Conservation (phyloP, 208 protist species). For the Acanthamoeba royreba region DNA sequence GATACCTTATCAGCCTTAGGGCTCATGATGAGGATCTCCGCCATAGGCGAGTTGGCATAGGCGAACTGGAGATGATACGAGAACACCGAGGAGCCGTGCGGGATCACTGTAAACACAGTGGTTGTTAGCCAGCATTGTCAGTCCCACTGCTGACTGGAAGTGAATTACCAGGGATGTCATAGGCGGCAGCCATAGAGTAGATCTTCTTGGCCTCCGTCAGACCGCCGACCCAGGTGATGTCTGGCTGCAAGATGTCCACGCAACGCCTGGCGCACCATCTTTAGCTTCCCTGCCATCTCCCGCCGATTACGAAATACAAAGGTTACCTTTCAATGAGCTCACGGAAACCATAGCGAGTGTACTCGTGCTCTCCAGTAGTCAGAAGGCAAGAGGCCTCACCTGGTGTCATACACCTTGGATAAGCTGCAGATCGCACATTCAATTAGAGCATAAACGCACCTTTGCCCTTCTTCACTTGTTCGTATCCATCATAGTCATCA, state of each 20-base stretch:
- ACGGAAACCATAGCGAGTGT: slow-evolving; percentile 73
- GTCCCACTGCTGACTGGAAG: not conserved
- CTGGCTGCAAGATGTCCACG: slow-evolving; percentile 70
- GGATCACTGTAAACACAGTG: slow-evolving; percentile 49
- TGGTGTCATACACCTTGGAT: not conserved
- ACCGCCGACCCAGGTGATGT: slow-evolving; percentile 71
- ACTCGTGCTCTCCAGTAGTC: slow-evolving; percentile 71
- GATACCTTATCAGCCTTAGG: slow-evolving; percentile 61
- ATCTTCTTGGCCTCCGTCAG: slow-evolving; percentile 67
- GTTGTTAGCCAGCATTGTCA: no score
- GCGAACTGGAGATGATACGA: slow-evolving; percentile 75
- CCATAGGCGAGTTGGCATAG: slow-evolving; percentile 71
- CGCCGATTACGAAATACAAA: not conserved
- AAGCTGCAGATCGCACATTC: no score
- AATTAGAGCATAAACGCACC: not conserved
- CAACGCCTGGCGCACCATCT: slow-evolving; percentile 34
- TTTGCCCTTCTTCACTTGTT: slow-evolving; percentile 60
- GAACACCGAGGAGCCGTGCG: slow-evolving; percentile 69
- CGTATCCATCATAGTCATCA: slow-evolving; percentile 72
- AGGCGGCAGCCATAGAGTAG: slow-evolving; percentile 60
- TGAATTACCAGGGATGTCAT: slow-evolving; percentile 53
- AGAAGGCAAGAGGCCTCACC: slow-evolving; percentile 35
- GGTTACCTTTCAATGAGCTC: slow-evolving; percentile 58
- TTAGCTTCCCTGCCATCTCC: not conserved
- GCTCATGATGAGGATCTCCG: slow-evolving; percentile 71